Evolutionary conservation across 1,284 basidiomycete species (phyloP).

Genomic region (Apiotrichum laibachii): DNA sequence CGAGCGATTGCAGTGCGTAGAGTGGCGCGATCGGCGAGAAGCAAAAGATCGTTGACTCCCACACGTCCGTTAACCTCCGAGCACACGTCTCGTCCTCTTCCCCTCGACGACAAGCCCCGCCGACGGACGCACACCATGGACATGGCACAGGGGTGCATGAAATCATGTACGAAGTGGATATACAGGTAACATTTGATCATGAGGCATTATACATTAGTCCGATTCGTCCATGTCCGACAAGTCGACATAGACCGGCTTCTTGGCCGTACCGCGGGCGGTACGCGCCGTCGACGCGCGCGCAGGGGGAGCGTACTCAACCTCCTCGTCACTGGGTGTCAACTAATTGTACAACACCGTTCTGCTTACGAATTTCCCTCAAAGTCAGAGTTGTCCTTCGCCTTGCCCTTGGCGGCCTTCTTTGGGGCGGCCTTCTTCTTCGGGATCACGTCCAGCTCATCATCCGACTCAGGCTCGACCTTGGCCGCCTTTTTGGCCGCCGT

Average conservation of each 20-base stretch:
- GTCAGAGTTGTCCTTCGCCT: slow-evolving; percentile 18
- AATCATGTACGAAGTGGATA: background rate
- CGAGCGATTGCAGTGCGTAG: no score
- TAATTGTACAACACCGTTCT: background rate
- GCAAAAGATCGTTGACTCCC: no score
- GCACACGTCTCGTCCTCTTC: no score
- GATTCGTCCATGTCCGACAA: slow-evolving; percentile 20
- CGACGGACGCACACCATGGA: no score
- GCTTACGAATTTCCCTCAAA: slow-evolving; percentile 20
- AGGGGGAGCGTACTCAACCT: background rate
- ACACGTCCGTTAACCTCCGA: no score
- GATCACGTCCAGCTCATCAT: background rate
- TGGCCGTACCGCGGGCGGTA: slow-evolving; percentile 12
- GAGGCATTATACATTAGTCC: slow-evolving; percentile 8
- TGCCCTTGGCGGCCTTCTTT: slow-evolving; percentile 15
- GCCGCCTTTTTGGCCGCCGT: slow-evolving; percentile 61
- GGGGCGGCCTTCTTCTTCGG: slow-evolving; percentile 9
- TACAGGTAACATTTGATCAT: background rate
- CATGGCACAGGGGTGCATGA: background rate
- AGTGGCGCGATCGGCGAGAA: no score
- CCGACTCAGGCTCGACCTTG: slow-evolving; percentile 21
- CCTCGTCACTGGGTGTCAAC: background rate
- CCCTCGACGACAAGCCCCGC: no score
- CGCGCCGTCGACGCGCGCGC: slow-evolving; percentile 9
- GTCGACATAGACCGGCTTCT: slow-evolving; percentile 24